A percentile compares a stretch with the other conserved stretches of the same genome.
phyloP scores from a whole-genome alignment of 768 basidiomycete genomes.

The Mrakia hoshinonis region DNA sequence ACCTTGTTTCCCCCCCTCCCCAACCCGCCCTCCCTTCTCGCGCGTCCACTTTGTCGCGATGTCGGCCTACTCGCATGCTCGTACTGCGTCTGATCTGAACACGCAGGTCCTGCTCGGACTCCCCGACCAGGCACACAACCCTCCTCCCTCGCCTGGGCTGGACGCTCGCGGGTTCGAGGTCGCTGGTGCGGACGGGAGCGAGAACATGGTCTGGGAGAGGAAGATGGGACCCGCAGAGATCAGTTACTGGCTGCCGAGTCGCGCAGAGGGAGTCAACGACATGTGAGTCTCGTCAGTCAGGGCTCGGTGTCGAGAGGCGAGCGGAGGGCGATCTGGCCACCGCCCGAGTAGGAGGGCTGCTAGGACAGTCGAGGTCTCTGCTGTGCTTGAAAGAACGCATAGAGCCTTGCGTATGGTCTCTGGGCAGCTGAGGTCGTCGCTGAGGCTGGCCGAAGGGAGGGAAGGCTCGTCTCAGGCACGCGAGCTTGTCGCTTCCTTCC shows the following conservation, averaged over 20 bases:
- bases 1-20: conserved; percentile 1
- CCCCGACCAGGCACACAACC: conserved; percentile 15
- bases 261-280: conserved; percentile 69
- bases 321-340: no score
- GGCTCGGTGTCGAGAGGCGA: no score
- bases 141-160: conserved; percentile 24
- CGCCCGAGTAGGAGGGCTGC: no score
- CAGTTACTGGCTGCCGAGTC: conserved; percentile 69
- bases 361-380: no score
- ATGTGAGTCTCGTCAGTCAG: conserved; percentile 49
- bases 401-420: no score
- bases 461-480: background rate
- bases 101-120: conserved; percentile 24
- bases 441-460: no score
- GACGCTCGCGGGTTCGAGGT: conserved; percentile 4
- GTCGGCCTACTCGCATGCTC: conserved; percentile 25
- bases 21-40: background rate
- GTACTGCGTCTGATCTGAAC: conserved; percentile 26
- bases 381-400: no score
- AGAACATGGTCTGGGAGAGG: conserved; percentile 18
- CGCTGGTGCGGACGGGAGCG: background rate
- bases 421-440: no score
- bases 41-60: conserved; percentile 1
- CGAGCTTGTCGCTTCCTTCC: background rate
- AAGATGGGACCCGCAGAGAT: conserved; percentile 62